Evolutionary conservation across 108 stramenopile genomes (phyloP).

Genomic region (Nannochloropsis granulata): DNA sequence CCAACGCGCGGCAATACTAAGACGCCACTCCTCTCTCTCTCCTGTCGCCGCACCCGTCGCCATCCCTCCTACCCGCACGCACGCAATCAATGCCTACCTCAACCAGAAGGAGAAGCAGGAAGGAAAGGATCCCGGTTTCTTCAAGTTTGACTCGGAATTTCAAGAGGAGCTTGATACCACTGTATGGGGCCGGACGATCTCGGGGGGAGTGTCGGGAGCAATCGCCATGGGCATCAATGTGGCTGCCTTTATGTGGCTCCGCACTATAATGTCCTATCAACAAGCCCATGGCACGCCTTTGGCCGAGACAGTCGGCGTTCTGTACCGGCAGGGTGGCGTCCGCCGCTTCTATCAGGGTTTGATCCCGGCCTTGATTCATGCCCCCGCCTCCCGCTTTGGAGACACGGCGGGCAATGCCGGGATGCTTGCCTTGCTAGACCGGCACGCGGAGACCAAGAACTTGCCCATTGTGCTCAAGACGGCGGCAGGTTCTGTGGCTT

Average conservation of each 20-base stretch:
- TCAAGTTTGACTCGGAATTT: background rate
- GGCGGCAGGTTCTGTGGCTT: constrained; percentile 49
- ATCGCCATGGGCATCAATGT: constrained; percentile 21
- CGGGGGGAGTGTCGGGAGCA: constrained; percentile 4
- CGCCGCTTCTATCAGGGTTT: constrained; percentile 90
- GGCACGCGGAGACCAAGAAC: constrained; percentile 4
- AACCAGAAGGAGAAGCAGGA: background rate
- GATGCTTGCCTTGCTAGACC: constrained; percentile 60
- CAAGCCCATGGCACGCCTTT: constrained; percentile 22
- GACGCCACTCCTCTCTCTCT: background rate
- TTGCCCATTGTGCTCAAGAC: constrained; percentile 68
- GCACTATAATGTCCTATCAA: constrained; percentile 33
- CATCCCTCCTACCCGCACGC: background rate
- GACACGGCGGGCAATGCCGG: constrained; percentile 96
- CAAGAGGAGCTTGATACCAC: background rate
- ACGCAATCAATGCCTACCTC: background rate
- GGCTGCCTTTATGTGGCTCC: constrained; percentile 29
- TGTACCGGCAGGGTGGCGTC: constrained; percentile 40
- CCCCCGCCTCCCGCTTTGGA: constrained; percentile 83
- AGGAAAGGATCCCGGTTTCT: background rate
- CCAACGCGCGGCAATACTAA: background rate
- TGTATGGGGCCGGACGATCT: background rate
- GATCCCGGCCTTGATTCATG: constrained; percentile 70
- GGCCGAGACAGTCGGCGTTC: background rate
- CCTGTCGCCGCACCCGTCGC: background rate